Base-by-base conservation (phyloP, 768 basidiomycete species). In the Amanita pseudoporphyria region DNA sequence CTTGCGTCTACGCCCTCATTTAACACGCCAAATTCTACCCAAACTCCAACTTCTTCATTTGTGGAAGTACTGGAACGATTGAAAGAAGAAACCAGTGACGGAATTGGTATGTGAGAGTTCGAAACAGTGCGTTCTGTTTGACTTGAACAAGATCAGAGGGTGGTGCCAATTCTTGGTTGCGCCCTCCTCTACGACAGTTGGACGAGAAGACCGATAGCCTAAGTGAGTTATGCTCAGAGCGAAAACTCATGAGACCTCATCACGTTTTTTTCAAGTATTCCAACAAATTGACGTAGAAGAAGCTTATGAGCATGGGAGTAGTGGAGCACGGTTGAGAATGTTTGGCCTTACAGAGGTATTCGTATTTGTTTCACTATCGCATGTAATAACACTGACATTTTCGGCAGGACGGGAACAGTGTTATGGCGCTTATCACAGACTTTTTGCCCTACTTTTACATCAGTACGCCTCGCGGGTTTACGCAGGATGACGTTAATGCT, bases 391-490 rank as follows among this genome's bases (percentile, higher is more conserved):
- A 7, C 26, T 48, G 49, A 39, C 46, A 10, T 30, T 50, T 36
- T 38, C 26, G n/a, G 14, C 51, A 94, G 87, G 73, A 70, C 1
- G 95, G 95, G 0, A 78, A 98, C 62, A 97, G 94, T 50, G 87
- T 98, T 1, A 74, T 97, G 13, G 84, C 83, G 2, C 79, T 85
- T 53, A 75, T 99, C 44, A 82, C 74, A 2, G 81, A 81, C 30
- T 97, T 96, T 62, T 65, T 81, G 43, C 95, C 96, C 0, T 98
- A 99, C 65, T 96, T 99, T 65, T 99, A 92, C 58, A 68, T 98
- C 36, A 74, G 89, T 3, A 78, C 84, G 26, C 96, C 96, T 28
- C 78, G 85, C 14, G 93, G 93, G 0, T 92, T 97, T 55, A 67
- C 71, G 26, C 68, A 74, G 28, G 72, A 76, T 14, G 92, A 97